Conservation (phyloP, 768 basidiomycete species). For the Omphalotus guepiniiformis region DNA sequence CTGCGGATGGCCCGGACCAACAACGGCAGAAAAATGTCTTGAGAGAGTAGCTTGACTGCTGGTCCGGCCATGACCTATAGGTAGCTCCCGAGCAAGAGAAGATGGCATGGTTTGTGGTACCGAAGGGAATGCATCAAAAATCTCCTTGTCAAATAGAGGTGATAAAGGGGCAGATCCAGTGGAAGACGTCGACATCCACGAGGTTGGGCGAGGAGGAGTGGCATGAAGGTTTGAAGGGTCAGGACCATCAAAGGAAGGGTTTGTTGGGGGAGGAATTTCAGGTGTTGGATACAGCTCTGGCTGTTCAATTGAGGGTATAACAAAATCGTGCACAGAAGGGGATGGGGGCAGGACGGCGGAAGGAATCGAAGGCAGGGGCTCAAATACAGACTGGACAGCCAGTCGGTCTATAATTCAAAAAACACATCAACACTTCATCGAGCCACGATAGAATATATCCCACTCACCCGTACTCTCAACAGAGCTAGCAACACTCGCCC, state of each 20-base stretch:
- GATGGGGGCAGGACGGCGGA: conserved; percentile 16
- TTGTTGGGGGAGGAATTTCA: conserved; percentile 18
- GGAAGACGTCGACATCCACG: conserved; percentile 45
- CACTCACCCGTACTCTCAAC: conserved; percentile 35
- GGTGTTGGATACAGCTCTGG: conserved; percentile 11
- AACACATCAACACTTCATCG: neutral
- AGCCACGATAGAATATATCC: too few species aligned
- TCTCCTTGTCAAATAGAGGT: conserved; percentile 50
- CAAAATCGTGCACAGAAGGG: conserved; percentile 14
- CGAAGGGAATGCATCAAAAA: conserved; percentile 71
- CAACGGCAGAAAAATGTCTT: too few species aligned
- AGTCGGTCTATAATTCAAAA: neutral
- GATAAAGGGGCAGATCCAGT: conserved; percentile 36
- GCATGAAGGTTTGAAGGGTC: conserved; percentile 3
- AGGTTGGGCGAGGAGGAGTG: conserved; percentile 28
- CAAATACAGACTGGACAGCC: conserved; percentile 4
- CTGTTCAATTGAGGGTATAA: conserved; percentile 7
- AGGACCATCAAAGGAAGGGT: conserved; percentile 11
- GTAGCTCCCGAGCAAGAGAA: conserved; percentile 15
- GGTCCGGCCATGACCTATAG: neutral
- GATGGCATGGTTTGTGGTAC: conserved; percentile 52
- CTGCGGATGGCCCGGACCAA: too few species aligned
- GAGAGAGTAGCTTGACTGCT: too few species aligned
- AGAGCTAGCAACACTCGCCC: conserved; percentile 38
- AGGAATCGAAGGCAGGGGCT: neutral